Evolutionary conservation across 176 grass and related monocot species (phyloP).

Genomic region (Oryza glaberrima): DNA sequence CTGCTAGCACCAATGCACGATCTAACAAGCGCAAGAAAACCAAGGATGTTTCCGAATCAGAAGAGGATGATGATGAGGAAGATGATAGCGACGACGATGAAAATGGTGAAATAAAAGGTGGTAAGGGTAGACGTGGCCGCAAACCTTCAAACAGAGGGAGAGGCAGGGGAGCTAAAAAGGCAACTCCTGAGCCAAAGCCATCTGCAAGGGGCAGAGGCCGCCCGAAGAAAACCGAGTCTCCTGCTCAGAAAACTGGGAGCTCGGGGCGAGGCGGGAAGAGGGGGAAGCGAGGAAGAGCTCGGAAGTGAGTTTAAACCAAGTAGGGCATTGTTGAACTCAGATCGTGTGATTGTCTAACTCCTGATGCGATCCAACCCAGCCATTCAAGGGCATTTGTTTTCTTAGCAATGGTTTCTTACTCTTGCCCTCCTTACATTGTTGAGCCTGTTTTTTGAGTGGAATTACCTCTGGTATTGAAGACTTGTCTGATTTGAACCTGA

Average conservation of each 20-base stretch:
- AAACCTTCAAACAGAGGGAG: slow-evolving; percentile 70
- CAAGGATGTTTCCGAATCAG: slow-evolving; percentile 69
- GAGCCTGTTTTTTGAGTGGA: not conserved
- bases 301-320: slow-evolving; percentile 36
- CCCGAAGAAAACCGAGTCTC: slow-evolving; percentile 58
- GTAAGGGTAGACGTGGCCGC: slow-evolving; percentile 56
- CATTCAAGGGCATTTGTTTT: slow-evolving; percentile 35
- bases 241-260: slow-evolving; percentile 45
- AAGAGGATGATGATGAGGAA: slow-evolving; percentile 56
- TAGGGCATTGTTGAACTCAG: slow-evolving; percentile 13
- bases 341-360: slow-evolving; percentile 39
- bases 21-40: slow-evolving; percentile 77
- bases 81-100: slow-evolving; percentile 53
- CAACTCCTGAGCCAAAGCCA: slow-evolving; percentile 43
- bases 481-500: not conserved
- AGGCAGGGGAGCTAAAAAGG: slow-evolving; percentile 64
- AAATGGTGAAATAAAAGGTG: slow-evolving; percentile 37
- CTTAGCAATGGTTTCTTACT: not conserved
- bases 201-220: slow-evolving; percentile 68
- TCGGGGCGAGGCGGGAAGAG: slow-evolving; percentile 53
- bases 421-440: not conserved
- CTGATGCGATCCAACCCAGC: slow-evolving; percentile 18
- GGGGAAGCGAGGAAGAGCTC: slow-evolving; percentile 51
- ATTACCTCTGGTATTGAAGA: slow-evolving; percentile 21
- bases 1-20: slow-evolving; percentile 54